Base-by-base conservation (phyloP, 192 early-diverging fungal genomes). In the Funneliformis geosporum region DNA sequence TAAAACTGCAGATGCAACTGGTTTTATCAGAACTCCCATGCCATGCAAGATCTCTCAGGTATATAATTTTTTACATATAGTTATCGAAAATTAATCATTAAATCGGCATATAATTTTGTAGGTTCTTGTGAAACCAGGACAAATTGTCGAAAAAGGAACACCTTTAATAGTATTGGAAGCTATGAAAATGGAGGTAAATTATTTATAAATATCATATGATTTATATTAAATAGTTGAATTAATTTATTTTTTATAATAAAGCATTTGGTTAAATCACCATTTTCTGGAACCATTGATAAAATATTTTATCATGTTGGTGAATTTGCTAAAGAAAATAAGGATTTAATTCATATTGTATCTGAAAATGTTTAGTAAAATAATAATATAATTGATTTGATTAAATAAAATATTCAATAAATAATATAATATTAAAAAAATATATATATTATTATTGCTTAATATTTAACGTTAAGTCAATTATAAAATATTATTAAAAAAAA, bases 141-240 rank as follows among this genome's bases (percentile, higher is more conserved):
- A 94, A 42, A 86, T 86, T 46, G 94, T 99, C 11, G 88, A 89
- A 65, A 94, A 95, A 83, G 96, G 93, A 50, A 87, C 91, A 64
- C 89, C 91, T 47, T 83, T 99, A 42, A 84, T 97, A 4, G 88
- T 99, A 42, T 86, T 99, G 42, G 97, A 99, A 80, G 97, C 97
- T 23, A 99, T 99, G 97, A 99, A 99, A 89, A 99, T 99, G 97
- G 97, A 99, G 90, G 90, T 91, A 88, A 83, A 67, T 81, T 27
- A 12, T 68, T 18, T 39, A n/a, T n/a, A n/a, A n/a, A n/a, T n/a
- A n/a, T 81, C 11, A 68, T 78, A 75, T 81, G 11, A 1, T 23
- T 46, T 86, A 43, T 79, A 43, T 38, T 55, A 77, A 27, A 27
- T 77, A 55, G 14, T 42, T 27, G 44, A 61, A 40, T 77, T 74